Evolutionary conservation across 805 yeast species (phyloP).

Genomic region (Schwanniomyces polymorphus): DNA sequence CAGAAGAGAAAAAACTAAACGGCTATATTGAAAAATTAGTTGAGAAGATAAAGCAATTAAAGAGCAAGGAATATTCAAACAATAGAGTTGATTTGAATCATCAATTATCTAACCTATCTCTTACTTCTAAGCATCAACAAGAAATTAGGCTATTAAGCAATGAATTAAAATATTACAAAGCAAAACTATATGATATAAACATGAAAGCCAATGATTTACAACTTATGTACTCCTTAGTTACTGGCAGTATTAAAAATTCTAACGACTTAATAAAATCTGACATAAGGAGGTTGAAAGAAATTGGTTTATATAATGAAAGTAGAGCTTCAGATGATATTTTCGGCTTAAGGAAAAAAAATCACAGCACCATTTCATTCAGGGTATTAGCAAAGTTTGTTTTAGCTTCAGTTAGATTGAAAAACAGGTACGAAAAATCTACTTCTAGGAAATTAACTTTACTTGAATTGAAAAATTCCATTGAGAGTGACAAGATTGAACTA

Average conservation of each 20-base stretch:
- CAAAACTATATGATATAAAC: slow-evolving; percentile 47
- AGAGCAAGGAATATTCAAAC: slow-evolving; percentile 30
- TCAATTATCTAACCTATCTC: slow-evolving; percentile 25
- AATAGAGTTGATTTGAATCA: slow-evolving; percentile 14
- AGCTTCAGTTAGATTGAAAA: slow-evolving; percentile 33
- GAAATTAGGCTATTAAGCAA: slow-evolving; percentile 26
- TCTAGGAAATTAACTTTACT: slow-evolving; percentile 22
- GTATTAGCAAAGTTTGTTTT: slow-evolving; percentile 38
- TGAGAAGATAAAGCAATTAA: slow-evolving; percentile 19
- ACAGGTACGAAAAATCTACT: slow-evolving; percentile 26
- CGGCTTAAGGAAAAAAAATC: slow-evolving; percentile 12
- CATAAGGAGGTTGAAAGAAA: slow-evolving; percentile 24
- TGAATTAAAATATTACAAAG: slow-evolving; percentile 46
- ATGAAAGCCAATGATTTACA: slow-evolving; percentile 32
- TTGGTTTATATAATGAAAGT: slow-evolving; percentile 34
- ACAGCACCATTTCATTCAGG: slow-evolving; percentile 21
- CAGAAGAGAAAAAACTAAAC: slow-evolving; percentile 29
- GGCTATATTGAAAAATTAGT: slow-evolving; percentile 31
- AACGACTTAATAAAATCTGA: slow-evolving; percentile 24
- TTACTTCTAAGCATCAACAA: slow-evolving; percentile 11
- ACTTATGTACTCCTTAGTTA: slow-evolving; percentile 32
- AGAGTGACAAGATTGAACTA: slow-evolving; percentile 21
- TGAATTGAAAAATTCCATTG: slow-evolving; percentile 31
- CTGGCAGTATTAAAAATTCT: slow-evolving; percentile 27
- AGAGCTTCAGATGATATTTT: slow-evolving; percentile 10